Evolutionary conservation across 371 early-diverging fungal genomes (phyloP).

Genomic region (Dinochytrium kinnereticum): DNA sequence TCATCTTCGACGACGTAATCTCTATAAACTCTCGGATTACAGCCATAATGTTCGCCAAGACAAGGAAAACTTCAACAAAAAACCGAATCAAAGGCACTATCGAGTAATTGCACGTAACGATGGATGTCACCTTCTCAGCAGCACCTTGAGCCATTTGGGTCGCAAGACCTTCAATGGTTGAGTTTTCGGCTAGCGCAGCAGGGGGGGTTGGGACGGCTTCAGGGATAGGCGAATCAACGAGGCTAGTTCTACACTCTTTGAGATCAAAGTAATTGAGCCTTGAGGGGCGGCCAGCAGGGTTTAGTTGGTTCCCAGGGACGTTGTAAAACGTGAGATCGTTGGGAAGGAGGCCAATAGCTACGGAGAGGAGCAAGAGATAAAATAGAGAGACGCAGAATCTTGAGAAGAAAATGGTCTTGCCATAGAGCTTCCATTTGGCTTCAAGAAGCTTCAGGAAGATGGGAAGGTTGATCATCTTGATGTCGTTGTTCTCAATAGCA

Average conservation of each 20-base stretch:
- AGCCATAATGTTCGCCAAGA: constrained; percentile 21
- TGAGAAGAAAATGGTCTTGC: constrained; percentile 17
- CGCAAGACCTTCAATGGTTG: not conserved
- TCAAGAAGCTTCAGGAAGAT: constrained; percentile 37
- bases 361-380: constrained; percentile 27
- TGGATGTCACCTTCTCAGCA: not conserved
- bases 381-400: constrained; percentile 22
- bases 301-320: not conserved
- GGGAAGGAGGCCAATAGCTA: constrained; percentile 25
- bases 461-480: constrained; percentile 28
- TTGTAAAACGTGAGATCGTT: constrained; percentile 18
- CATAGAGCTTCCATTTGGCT: constrained; percentile 40
- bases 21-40: constrained; percentile 1
- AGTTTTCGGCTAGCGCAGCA: not conserved
- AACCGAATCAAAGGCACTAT: constrained; percentile 15
- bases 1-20: not conserved
- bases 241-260: not conserved
- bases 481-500: constrained; percentile 33
- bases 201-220: not conserved
- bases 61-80: constrained; percentile 24
- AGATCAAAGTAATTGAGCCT: not conserved
- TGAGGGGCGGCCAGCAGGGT: not conserved
- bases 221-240: too few species aligned
- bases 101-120: constrained; percentile 1
- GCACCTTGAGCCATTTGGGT: not conserved